Percentiles rank a stretch among this genome's conserved stretches.
These are phyloP conservation scores for Hippophae rhamnoides DNA, from an alignment of 306 rosid genomes.

Conservation along the genomic window DNA sequence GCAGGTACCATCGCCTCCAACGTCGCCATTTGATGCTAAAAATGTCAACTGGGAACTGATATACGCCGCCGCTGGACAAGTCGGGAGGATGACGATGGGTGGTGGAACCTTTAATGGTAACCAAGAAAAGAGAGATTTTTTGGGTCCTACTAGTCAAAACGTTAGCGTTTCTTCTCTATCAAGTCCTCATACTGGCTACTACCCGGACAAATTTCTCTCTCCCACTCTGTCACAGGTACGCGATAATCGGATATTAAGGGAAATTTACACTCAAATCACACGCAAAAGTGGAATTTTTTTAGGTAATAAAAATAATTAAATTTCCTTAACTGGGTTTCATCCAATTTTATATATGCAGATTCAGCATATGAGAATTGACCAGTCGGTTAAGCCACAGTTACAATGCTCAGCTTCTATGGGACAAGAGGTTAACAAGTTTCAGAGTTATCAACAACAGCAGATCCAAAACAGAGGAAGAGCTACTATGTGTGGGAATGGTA, in stretches of 20 bases:
- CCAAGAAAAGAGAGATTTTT: conserved; percentile 21
- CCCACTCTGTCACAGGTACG: conserved; percentile 33
- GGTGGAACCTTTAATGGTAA: conserved; percentile 9
- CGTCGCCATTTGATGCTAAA: conserved; percentile 42
- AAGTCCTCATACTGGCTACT: conserved; percentile 13
- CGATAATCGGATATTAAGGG: neutral
- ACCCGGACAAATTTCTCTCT: conserved; percentile 18
- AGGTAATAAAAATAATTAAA: neutral
- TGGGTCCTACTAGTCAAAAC: conserved; percentile 18
- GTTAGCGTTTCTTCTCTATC: conserved; percentile 3
- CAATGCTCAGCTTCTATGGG: conserved; percentile 23
- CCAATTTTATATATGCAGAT: conserved; percentile 8
- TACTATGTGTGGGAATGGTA: conserved; percentile 14
- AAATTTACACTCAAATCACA: neutral
- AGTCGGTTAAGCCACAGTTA: conserved; percentile 25
- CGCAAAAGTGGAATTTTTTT: neutral
- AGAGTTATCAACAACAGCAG: conserved; percentile 15
- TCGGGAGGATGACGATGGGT: conserved; percentile 55
- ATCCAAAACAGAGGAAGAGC: conserved; percentile 29
- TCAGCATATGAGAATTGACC: conserved; percentile 25
- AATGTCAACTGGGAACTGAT: conserved; percentile 61
- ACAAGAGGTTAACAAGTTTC: conserved; percentile 27
- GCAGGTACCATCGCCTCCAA: conserved; percentile 55
- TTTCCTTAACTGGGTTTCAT: neutral
- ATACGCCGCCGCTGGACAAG: conserved; percentile 68